Evolutionary conservation across 179 eudicot species (phyloP).

Genomic region (Silene vulgaris): DNA sequence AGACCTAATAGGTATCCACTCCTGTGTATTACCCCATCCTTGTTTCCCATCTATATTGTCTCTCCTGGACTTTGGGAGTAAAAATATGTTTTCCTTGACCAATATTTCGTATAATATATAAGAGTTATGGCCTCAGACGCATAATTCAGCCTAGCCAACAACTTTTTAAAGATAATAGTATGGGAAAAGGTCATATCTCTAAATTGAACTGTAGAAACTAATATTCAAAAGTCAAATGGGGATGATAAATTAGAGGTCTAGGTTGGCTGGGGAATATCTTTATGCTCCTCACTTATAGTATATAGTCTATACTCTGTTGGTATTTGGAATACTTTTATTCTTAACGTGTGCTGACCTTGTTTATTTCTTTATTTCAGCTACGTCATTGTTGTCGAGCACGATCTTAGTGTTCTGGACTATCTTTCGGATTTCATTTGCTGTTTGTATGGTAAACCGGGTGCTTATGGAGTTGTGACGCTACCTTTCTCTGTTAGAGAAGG

Average conservation of each 20-base stretch:
- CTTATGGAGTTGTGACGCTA: conserved; percentile 96
- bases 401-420: conserved; percentile 90
- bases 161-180: background rate
- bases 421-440: conserved; percentile 95
- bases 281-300: background rate
- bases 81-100: background rate
- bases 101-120: background rate
- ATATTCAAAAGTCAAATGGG: background rate
- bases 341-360: conserved; percentile 11
- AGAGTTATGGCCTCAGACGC: no score
- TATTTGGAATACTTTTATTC: background rate
- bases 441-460: conserved; percentile 96
- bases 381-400: conserved; percentile 97
- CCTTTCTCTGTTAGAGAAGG: conserved; percentile 99
- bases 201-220: background rate
- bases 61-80: background rate
- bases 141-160: background rate
- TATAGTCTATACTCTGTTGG: background rate
- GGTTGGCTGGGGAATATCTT: background rate
- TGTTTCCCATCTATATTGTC: background rate
- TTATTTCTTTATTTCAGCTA: conserved; percentile 53
- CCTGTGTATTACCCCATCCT: background rate
- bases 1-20: conserved; percentile 67
- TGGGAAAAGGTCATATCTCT: background rate
- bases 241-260: background rate